Evolutionary conservation across 2,329 filamentous ascomycete species (phyloP).

Genomic region (Sphaerulina musiva): DNA sequence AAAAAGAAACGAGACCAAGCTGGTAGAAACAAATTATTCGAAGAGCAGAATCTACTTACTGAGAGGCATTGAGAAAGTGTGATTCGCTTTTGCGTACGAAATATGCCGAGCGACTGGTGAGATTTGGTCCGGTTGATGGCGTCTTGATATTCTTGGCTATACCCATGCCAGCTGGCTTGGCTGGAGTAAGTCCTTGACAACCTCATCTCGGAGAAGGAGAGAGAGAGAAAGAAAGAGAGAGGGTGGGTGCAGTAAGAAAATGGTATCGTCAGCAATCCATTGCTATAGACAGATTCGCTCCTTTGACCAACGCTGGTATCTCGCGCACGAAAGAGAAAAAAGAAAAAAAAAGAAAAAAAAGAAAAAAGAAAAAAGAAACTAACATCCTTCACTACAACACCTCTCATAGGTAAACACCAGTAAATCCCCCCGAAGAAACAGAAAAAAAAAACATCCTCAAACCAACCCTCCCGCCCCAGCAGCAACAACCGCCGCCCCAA

Average conservation of each 20-base stretch:
- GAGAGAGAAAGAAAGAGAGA: too few species aligned
- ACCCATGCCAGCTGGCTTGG: background rate
- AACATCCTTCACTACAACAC: background rate
- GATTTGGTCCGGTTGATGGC: background rate
- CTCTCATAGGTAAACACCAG: too few species aligned
- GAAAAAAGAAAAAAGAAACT: too few species aligned
- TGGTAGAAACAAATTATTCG: background rate
- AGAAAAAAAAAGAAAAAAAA: too few species aligned
- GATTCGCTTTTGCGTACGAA: background rate
- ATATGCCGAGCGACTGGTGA: background rate
- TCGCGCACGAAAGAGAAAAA: too few species aligned
- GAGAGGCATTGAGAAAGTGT: background rate
- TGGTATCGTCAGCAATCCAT: too few species aligned
- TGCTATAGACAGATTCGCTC: too few species aligned
- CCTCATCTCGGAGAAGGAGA: background rate
- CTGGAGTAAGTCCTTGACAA: background rate
- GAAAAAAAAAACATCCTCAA: background rate
- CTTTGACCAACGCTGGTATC: too few species aligned
- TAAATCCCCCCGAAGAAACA: too few species aligned
- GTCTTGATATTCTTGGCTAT: background rate
- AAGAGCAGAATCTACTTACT: background rate
- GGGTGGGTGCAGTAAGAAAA: too few species aligned
- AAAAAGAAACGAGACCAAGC: background rate
- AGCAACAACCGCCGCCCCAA: slow-evolving; percentile 9
- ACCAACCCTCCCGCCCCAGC: slow-evolving; percentile 11